phyloP scores from a whole-genome alignment of 352 stramenopile species.

The Thalassiosira delicatula region DNA sequence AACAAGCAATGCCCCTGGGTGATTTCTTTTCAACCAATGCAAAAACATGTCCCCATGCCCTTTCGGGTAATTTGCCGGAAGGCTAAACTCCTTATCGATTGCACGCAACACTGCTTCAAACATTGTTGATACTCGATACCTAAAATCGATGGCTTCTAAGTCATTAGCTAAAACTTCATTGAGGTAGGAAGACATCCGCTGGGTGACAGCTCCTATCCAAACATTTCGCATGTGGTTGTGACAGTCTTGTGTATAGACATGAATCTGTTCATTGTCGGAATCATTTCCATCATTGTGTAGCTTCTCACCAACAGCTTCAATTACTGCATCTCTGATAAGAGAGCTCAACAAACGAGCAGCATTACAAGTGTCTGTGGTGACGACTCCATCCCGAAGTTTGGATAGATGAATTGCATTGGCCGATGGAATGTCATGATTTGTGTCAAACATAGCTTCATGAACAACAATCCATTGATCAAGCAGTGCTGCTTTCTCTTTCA shows the following conservation, averaged over 20 bases:
- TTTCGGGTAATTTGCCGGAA: conserved; percentile 29
- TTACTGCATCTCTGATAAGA: neutral
- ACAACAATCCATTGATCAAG: conserved; percentile 1
- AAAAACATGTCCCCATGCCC: conserved; percentile 24
- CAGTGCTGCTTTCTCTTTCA: neutral
- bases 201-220: conserved; percentile 33
- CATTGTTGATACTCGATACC: conserved; percentile 10
- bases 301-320: neutral
- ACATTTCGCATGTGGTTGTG: conserved; percentile 32
- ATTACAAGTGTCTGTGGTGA: conserved; percentile 31
- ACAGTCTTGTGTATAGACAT: neutral
- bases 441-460: too few relatives aligned
- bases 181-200: conserved; percentile 6
- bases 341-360: neutral
- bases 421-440: conserved; percentile 39
- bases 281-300: neutral
- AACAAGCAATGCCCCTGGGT: conserved; percentile 25
- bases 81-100: conserved; percentile 36
- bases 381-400: conserved; percentile 1
- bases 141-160: conserved; percentile 24
- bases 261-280: neutral
- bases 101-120: conserved; percentile 21
- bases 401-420: conserved; percentile 12
- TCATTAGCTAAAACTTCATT: neutral
- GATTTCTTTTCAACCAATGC: conserved; percentile 31